A percentile compares a stretch with the other conserved stretches of the same genome.
phyloP scores from a whole-genome alignment of 768 basidiomycete species.

The Russula sp. region DNA sequence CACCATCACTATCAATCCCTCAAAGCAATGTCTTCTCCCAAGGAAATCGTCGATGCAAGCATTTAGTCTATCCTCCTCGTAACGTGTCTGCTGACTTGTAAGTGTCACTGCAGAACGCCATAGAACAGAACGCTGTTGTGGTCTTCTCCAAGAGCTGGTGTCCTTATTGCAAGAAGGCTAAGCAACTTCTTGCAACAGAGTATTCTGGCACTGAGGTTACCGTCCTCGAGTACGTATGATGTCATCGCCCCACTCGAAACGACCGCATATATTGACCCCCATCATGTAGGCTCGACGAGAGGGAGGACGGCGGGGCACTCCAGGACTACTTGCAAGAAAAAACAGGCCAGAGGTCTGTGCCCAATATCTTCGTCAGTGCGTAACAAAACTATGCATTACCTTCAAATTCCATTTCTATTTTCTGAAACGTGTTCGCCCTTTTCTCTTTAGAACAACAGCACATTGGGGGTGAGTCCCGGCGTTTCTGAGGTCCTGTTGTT shows the following conservation, averaged over 20 bases:
- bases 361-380: conserved; percentile 69
- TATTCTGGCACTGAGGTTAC: conserved; percentile 27
- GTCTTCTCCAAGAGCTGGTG: conserved; percentile 38
- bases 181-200: conserved; percentile 30
- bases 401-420: neutral
- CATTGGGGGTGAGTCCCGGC: conserved; percentile 41
- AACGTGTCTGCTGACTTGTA: neutral
- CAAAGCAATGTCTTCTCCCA: conserved; percentile 9
- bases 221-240: conserved; percentile 32
- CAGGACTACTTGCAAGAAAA: conserved; percentile 60
- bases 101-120: conserved; percentile 26
- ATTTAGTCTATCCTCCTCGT: too few species aligned
- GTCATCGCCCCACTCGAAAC: neutral
- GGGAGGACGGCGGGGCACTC: conserved; percentile 51
- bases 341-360: conserved; percentile 69
- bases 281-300: conserved; percentile 46
- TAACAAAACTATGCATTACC: neutral
- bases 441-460: conserved; percentile 40
- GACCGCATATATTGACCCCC: neutral
- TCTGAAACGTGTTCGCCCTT: neutral
- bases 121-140: conserved; percentile 33
- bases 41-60: conserved; percentile 16
- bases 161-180: conserved; percentile 38
- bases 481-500: neutral
- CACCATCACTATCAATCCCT: neutral